Conservation (phyloP, 2,329 filamentous ascomycete species). For the Pseudogymnoascus sp. region DNA sequence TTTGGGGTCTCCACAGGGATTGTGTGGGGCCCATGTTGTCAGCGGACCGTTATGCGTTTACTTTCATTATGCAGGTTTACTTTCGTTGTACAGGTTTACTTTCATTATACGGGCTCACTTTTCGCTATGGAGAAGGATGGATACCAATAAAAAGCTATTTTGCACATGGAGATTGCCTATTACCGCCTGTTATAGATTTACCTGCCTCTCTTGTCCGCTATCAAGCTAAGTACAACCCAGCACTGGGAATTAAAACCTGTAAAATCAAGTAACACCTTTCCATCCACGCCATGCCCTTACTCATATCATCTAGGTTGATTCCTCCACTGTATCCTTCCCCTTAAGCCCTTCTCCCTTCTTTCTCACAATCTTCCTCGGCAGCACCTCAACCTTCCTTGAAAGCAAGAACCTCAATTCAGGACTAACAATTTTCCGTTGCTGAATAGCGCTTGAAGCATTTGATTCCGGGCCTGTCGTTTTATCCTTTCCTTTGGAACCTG, state of each 20-base stretch:
- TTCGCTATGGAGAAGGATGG: background rate
- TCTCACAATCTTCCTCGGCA: slow-evolving; percentile 27
- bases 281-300: background rate
- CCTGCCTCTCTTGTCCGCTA: background rate
- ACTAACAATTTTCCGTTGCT: slow-evolving; percentile 46
- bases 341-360: slow-evolving; percentile 27
- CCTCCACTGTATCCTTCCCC: slow-evolving; percentile 2
- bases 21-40: background rate
- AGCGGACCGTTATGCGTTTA: background rate
- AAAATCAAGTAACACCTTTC: background rate
- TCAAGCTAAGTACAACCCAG: background rate
- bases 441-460: slow-evolving; percentile 22
- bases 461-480: background rate
- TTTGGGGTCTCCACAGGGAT: background rate
- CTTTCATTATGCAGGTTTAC: background rate
- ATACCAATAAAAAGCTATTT: background rate
- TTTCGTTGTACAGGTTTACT: background rate
- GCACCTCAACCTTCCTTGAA: slow-evolving; percentile 46
- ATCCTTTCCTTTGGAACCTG: slow-evolving; percentile 27
- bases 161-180: background rate
- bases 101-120: background rate
- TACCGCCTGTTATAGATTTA: background rate
- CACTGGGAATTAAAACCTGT: background rate
- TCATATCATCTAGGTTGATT: background rate
- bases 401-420: slow-evolving; percentile 55